Conservation (phyloP, 2,329 filamentous ascomycete species). For the Coniochaeta pulveracea region DNA sequence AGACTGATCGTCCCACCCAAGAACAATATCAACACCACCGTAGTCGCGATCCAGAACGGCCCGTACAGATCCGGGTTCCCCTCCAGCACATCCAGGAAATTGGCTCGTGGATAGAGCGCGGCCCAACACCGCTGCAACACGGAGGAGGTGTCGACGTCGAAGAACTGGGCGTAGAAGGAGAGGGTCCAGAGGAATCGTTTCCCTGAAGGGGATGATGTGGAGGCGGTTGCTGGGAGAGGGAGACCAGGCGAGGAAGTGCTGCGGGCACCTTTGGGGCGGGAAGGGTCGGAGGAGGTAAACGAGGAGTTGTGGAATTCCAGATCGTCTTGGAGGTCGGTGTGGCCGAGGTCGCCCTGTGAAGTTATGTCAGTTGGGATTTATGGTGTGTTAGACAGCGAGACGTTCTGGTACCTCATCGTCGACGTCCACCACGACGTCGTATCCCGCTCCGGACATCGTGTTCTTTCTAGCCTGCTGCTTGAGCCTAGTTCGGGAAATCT, state of each 20-base stretch:
- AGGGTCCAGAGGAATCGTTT: conserved; percentile 92
- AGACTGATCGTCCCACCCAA: conserved; percentile 85
- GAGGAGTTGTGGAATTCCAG: conserved; percentile 97
- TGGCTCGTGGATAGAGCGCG: conserved; percentile 79
- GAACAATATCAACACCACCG: conserved; percentile 91
- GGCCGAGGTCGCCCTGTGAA: conserved; percentile 80
- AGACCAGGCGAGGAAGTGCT: conserved; percentile 29
- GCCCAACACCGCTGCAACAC: conserved; percentile 80
- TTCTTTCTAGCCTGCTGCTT: conserved; percentile 6
- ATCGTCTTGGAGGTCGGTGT: conserved; percentile 96
- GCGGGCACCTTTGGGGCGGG: conserved; percentile 37
- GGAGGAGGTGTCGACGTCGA: conserved; percentile 91
- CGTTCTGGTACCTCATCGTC: conserved; percentile 67
- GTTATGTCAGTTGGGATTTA: conserved; percentile 8
- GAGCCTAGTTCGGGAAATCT: too few relatives aligned
- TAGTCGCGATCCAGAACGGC: conserved; percentile 97
- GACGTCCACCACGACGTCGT: conserved; percentile 96
- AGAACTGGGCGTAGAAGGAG: conserved; percentile 94
- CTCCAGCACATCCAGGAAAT: conserved; percentile 94
- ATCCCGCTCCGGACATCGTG: conserved; percentile 72
- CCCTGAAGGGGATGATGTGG: conserved; percentile 30
- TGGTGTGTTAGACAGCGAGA: background rate
- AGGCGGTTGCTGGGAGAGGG: conserved; percentile 44
- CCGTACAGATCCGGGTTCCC: conserved; percentile 96
- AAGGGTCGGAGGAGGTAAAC: conserved; percentile 61